Evolutionary conservation across 225 moss, liverwort and hornwort genomes (phyloP).

Genomic region (Bryoerythrophyllum caledonicum): DNA sequence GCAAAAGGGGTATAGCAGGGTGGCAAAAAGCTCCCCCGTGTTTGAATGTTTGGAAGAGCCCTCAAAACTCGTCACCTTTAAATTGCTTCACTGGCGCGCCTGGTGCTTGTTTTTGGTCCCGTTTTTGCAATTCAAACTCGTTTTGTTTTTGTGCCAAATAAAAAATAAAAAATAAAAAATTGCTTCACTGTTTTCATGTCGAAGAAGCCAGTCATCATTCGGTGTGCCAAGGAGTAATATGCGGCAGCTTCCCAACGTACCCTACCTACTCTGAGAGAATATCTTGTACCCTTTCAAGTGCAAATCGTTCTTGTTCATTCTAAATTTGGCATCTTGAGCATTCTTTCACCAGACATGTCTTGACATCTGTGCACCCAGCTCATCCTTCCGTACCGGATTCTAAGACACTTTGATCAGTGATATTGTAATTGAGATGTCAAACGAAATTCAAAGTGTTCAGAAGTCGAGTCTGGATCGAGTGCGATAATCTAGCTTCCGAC

Average conservation of each 20-base stretch:
- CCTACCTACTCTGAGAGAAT: too few relatives aligned
- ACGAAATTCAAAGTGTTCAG: constrained; percentile 3
- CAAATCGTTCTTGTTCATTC: too few relatives aligned
- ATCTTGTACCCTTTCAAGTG: too few relatives aligned
- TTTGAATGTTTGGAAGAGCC: background rate
- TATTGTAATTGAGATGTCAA: background rate
- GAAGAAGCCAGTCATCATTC: background rate
- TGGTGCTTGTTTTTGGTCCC: too few relatives aligned
- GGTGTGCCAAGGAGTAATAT: background rate
- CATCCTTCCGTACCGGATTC: background rate
- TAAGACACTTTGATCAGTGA: background rate
- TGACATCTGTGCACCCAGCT: background rate
- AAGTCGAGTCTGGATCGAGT: background rate
- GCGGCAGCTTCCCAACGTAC: too few relatives aligned
- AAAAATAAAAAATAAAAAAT: too few relatives aligned
- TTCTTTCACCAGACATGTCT: too few relatives aligned
- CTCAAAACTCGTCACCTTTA: background rate
- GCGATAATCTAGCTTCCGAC: background rate
- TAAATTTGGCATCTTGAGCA: too few relatives aligned
- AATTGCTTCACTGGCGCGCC: background rate
- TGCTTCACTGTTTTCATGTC: background rate
- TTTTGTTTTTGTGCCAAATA: too few relatives aligned
- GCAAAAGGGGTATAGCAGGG: background rate
- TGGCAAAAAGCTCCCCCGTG: background rate
- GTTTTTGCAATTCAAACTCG: too few relatives aligned